phyloP scores from a whole-genome alignment of 805 yeast genomes.

The Saturnispora quitensis region DNA sequence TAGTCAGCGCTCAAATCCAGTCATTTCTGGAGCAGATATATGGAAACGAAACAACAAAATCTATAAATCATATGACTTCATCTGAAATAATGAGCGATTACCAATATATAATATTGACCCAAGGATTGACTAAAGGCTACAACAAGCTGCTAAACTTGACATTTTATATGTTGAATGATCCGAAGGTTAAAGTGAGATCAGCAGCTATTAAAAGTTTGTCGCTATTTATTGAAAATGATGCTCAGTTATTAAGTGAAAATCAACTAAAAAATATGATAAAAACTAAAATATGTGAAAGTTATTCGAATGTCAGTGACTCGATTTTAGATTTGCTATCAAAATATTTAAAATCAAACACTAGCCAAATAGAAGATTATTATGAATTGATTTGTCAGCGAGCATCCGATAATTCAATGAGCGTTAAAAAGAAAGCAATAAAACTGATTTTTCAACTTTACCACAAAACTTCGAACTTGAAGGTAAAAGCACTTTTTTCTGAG shows the following conservation, averaged over 20 bases:
- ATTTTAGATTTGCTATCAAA: slow-evolving; percentile 56
- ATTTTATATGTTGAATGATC: slow-evolving; percentile 37
- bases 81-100: slow-evolving; percentile 13
- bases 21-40: neutral
- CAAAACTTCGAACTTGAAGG: slow-evolving; percentile 21
- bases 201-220: slow-evolving; percentile 61
- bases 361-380: slow-evolving; percentile 40
- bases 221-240: slow-evolving; percentile 42
- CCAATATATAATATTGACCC: slow-evolving; percentile 21
- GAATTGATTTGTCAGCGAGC: slow-evolving; percentile 39
- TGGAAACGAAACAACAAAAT: neutral
- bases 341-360: slow-evolving; percentile 36
- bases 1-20: neutral
- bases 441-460: slow-evolving; percentile 41
- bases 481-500: slow-evolving; percentile 38
- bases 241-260: slow-evolving; percentile 39
- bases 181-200: slow-evolving; percentile 44
- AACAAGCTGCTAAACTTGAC: slow-evolving; percentile 45
- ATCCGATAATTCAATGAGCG: slow-evolving; percentile 53
- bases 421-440: slow-evolving; percentile 53
- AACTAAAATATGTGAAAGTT: slow-evolving; percentile 44
- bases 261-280: slow-evolving; percentile 45
- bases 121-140: slow-evolving; percentile 32
- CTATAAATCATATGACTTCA: neutral
- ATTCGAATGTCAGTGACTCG: slow-evolving; percentile 70